A percentile compares a stretch with the other conserved stretches of the same genome.
phyloP scores from a whole-genome alignment of 164 flowering plant species.

The Liquidambar formosana region DNA sequence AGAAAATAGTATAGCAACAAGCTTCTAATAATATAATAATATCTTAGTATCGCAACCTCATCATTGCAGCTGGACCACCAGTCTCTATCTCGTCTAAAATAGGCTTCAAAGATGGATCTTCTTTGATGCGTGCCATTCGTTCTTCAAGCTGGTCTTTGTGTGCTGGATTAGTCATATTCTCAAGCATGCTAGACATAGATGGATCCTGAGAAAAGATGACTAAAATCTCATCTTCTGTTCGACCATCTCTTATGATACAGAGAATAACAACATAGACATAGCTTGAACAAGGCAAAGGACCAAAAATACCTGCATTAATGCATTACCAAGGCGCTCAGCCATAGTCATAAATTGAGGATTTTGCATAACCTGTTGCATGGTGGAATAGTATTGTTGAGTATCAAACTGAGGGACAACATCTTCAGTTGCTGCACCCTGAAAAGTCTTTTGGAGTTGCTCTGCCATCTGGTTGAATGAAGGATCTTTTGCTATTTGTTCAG shows the following conservation, averaged over 20 bases:
- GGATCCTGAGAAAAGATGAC: slow-evolving; percentile 61
- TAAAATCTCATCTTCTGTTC: background rate
- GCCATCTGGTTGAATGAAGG: slow-evolving; percentile 95
- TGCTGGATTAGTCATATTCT: slow-evolving; percentile 65
- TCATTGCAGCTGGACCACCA: slow-evolving; percentile 97
- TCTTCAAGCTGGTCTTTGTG: slow-evolving; percentile 76
- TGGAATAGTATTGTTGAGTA: slow-evolving; percentile 68
- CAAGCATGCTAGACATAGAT: slow-evolving; percentile 79
- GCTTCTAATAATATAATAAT: background rate
- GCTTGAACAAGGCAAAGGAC: background rate
- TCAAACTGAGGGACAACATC: slow-evolving; percentile 72
- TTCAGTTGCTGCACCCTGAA: slow-evolving; percentile 54
- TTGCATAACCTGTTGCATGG: slow-evolving; percentile 97
- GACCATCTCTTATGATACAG: background rate
- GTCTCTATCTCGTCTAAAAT: slow-evolving; percentile 85
- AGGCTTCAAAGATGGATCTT: slow-evolving; percentile 83
- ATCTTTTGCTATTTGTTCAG: slow-evolving; percentile 91
- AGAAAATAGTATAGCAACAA: background rate
- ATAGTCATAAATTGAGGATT: slow-evolving; percentile 94
- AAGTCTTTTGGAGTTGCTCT: slow-evolving; percentile 82
- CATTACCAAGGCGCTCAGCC: slow-evolving; percentile 97
- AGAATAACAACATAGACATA: background rate
- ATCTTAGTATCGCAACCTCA: slow-evolving; percentile 41
- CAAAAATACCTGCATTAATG: slow-evolving; percentile 76
- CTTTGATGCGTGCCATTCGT: slow-evolving; percentile 74